Base-by-base conservation (phyloP, 1,139 yeast genomes). In the Kluyveromyces marxianus region DNA sequence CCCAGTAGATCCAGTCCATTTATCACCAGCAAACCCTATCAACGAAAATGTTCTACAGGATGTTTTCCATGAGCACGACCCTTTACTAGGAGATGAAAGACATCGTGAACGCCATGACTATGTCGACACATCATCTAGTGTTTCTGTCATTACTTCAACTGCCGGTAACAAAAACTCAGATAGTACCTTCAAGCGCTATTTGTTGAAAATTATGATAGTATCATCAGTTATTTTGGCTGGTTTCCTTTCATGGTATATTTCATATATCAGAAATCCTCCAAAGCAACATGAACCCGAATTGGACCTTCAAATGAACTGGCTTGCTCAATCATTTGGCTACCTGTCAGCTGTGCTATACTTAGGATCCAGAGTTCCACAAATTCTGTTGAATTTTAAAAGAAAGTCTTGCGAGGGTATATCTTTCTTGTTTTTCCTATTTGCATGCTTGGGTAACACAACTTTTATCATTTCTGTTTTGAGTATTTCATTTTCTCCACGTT, bases 361-460 rank as follows among this genome's bases (percentile, higher is more conserved):
- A 54, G 96, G 96, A 1, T 88, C 96, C 14, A 72, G 97, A 55
- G 67, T 90, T 26, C 97, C 97, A 1, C 97, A 90, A 67, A 86
- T 90, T 50, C 65, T 86, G 48, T 74, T 90, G 50, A 90, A 90
- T 67, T 87, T 73, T 61, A 73, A 81, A 63, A 75, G 97, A 57
- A 88, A 88, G 67, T 84, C 95, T 2, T 86, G 96, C 60, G 97
- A 89, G 50, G 97, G 97, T 29, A 84, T 90, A 45, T 84, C 95
- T 28, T 88, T 90, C 62, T 73, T 90, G 74, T 90, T 90, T 67
- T 90, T 90, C 67, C 69, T 89, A 36, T 89, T 90, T 72, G 97
- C 97, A 33, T 88, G 96, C 63, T 69, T 90, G 50, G 97, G 97
- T 41, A 90, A 90, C 63, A 71, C 86, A 60, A 87, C 96, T 0